phyloP scores from a whole-genome alignment of 1,284 basidiomycete species.

The Meira nashicola region DNA sequence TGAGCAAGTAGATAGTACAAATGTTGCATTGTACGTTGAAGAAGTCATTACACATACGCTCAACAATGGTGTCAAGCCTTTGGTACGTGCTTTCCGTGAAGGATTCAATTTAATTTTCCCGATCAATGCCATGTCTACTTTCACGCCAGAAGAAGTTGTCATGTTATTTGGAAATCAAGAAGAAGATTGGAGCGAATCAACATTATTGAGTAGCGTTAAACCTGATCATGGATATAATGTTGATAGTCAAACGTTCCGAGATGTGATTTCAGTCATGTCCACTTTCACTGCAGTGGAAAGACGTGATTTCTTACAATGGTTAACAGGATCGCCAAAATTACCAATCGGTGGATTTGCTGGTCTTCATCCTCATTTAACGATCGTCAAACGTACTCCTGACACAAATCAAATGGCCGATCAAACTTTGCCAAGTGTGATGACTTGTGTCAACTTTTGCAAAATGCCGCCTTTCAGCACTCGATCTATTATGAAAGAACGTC shows the following conservation, averaged over 20 bases:
- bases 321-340: conserved; percentile 72
- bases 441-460: conserved; percentile 72
- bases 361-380: conserved; percentile 86
- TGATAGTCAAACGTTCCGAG: conserved; percentile 81
- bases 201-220: conserved; percentile 83
- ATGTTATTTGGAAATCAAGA: conserved; percentile 91
- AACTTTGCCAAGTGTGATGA: conserved; percentile 96
- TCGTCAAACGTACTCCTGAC: conserved; percentile 94
- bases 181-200: conserved; percentile 62
- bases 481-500: conserved; percentile 40
- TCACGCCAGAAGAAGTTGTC: conserved; percentile 86
- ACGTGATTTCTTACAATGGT: conserved; percentile 89
- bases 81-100: conserved; percentile 51
- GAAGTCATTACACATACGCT: conserved; percentile 56
- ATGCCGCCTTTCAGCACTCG: conserved; percentile 45
- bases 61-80: conserved; percentile 40
- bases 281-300: conserved; percentile 69
- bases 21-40: conserved; percentile 80
- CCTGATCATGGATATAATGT: conserved; percentile 97
- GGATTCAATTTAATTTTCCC: conserved; percentile 74
- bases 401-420: conserved; percentile 72
- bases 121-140: conserved; percentile 78
- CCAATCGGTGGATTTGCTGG: conserved; percentile 91
- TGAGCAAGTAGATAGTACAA: conserved; percentile 73
- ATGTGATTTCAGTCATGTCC: conserved; percentile 81